Conservation (phyloP, 768 basidiomycete species). For the Daedaleopsis sinensis region DNA sequence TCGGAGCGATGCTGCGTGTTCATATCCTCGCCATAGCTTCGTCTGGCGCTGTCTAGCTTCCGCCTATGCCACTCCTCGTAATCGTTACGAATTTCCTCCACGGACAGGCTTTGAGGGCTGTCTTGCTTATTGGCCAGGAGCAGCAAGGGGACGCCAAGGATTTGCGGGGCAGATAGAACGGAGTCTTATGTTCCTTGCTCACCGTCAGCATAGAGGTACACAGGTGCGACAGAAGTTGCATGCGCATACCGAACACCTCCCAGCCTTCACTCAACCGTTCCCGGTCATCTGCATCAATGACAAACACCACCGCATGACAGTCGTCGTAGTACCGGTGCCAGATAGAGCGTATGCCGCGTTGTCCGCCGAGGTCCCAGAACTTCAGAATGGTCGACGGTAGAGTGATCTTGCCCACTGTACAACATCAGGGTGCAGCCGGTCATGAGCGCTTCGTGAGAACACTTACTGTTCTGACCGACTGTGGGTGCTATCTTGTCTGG, state of each 20-base stretch:
- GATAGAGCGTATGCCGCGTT: constrained; percentile 89
- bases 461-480: constrained; percentile 95
- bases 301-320: constrained; percentile 95
- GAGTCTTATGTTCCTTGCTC: constrained; percentile 55
- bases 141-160: constrained; percentile 86
- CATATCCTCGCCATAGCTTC: constrained; percentile 43
- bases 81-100: constrained; percentile 88
- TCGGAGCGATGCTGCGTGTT: constrained; percentile 34
- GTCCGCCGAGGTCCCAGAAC: constrained; percentile 98
- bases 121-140: constrained; percentile 98
- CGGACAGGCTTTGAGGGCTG: constrained; percentile 73
- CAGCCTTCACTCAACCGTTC: constrained; percentile 92
- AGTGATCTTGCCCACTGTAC: constrained; percentile 85
- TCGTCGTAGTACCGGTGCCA: constrained; percentile 96
- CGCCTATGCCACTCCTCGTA: constrained; percentile 87
- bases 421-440: too few relatives aligned
- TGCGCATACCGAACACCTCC: constrained; percentile 89
- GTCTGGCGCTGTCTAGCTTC: constrained; percentile 67
- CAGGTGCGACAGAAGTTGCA: neutral
- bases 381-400: constrained; percentile 93
- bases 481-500: constrained; percentile 96
- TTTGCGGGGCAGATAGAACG: constrained; percentile 87
- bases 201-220: constrained; percentile 12
- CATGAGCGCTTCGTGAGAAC: too few relatives aligned
- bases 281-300: constrained; percentile 91